A percentile compares a stretch with the other conserved stretches of the same genome.
These are phyloP conservation scores for Dendrobium catenatum DNA, from an alignment of 106 monocot species.

Conservation along the genomic window DNA sequence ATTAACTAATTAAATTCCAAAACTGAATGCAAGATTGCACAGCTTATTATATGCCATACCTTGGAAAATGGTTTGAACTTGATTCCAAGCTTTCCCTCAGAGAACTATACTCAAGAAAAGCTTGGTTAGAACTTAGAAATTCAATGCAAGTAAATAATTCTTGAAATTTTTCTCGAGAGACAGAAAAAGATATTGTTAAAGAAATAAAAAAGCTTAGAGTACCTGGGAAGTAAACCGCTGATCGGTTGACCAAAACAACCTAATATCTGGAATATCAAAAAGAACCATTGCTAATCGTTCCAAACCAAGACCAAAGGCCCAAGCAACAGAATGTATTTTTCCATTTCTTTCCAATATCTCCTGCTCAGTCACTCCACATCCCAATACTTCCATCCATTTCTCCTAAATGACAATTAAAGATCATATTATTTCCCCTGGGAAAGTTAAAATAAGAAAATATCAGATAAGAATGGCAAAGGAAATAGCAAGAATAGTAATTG, in stretches of 20 bases:
- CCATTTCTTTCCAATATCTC: conserved; percentile 76
- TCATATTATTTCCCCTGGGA: not conserved
- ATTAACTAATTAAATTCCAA: too few relatives aligned
- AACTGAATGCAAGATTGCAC: too few relatives aligned
- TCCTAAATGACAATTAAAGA: conserved; percentile 35
- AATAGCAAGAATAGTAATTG: not conserved
- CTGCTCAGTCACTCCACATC: conserved; percentile 97
- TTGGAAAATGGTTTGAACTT: conserved; percentile 98
- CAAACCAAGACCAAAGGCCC: conserved; percentile 98
- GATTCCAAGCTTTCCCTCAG: conserved; percentile 77
- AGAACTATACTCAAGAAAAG: conserved; percentile 48
- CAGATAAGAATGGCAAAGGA: not conserved
- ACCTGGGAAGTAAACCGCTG: conserved; percentile 91
- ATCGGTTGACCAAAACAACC: conserved; percentile 94
- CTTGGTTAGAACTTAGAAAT: not conserved
- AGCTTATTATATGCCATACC: conserved; percentile 27
- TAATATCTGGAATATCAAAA: conserved; percentile 96
- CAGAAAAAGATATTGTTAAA: not conserved
- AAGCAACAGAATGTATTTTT: conserved; percentile 67
- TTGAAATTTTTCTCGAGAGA: not conserved
- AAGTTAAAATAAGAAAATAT: not conserved
- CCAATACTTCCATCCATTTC: conserved; percentile 96
- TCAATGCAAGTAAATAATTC: not conserved
- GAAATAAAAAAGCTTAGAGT: conserved; percentile 4
- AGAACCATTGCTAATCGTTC: conserved; percentile 97